phyloP scores from a whole-genome alignment of 768 basidiomycete genomes.

The Clathrus columnatus region DNA sequence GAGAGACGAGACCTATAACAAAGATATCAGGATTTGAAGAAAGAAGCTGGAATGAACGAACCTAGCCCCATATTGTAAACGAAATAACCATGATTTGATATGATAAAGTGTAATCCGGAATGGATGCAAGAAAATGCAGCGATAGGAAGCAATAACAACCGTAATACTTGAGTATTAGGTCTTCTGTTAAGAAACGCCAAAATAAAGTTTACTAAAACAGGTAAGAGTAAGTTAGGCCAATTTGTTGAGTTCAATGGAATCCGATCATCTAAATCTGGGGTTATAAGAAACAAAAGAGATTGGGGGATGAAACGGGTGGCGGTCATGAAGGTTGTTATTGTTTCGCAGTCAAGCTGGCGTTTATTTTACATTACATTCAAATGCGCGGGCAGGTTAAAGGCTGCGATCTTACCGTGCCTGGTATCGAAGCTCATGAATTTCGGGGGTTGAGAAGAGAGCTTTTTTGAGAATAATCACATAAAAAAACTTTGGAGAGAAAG shows the following conservation, averaged over 20 bases:
- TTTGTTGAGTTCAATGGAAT: not conserved
- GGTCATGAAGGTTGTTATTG: too few species aligned
- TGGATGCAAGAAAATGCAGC: constrained; percentile 9
- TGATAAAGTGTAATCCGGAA: constrained; percentile 7
- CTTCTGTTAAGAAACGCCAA: constrained; percentile 66
- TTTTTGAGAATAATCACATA: too few species aligned
- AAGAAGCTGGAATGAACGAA: not conserved
- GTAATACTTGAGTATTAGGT: constrained; percentile 51
- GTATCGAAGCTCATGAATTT: too few species aligned
- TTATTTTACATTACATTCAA: too few species aligned
- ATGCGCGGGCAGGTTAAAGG: too few species aligned
- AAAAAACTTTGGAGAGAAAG: too few species aligned
- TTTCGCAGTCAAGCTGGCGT: too few species aligned
- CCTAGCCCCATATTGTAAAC: not conserved
- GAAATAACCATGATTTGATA: not conserved
- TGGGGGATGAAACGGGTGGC: not conserved
- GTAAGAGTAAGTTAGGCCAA: constrained; percentile 16
- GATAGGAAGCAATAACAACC: constrained; percentile 53
- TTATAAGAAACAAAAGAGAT: not conserved
- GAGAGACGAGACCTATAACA: not conserved
- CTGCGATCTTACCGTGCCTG: too few species aligned
- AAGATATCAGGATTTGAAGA: not conserved
- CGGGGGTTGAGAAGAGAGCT: too few species aligned
- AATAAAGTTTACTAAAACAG: constrained; percentile 48
- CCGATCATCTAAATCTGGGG: not conserved